Evolutionary conservation across 768 basidiomycete species (phyloP).

Genomic region (Leccinum fibrillosum): DNA sequence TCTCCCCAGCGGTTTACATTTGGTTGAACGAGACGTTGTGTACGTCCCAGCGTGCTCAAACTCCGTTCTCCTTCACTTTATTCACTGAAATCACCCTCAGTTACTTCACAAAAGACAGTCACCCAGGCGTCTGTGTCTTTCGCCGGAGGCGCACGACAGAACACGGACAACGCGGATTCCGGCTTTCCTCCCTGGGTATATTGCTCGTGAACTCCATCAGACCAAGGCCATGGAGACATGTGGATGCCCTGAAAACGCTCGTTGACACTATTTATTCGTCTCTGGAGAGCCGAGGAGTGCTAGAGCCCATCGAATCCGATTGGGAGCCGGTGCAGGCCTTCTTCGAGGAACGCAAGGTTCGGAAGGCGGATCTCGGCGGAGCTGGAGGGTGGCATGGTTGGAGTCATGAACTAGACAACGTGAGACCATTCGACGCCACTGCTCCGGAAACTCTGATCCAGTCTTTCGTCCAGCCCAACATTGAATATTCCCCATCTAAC

Average conservation of each 20-base stretch:
- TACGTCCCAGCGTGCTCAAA: conserved; percentile 35
- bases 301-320: conserved; percentile 52
- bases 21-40: conserved; percentile 78
- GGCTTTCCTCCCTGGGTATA: conserved; percentile 75
- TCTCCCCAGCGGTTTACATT: conserved; percentile 78
- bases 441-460: neutral
- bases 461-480: conserved; percentile 22
- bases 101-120: conserved; percentile 67
- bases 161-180: conserved; percentile 73
- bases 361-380: conserved; percentile 48
- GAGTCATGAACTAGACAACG: conserved; percentile 61
- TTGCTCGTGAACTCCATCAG: conserved; percentile 61
- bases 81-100: conserved; percentile 34
- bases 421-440: conserved; percentile 22
- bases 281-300: conserved; percentile 43
- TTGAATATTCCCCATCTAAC: conserved; percentile 30
- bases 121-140: conserved; percentile 75
- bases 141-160: conserved; percentile 65
- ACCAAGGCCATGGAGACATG: conserved; percentile 76
- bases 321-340: conserved; percentile 63
- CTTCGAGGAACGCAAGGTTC: conserved; percentile 61
- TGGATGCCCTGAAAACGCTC: conserved; percentile 59
- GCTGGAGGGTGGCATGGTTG: conserved; percentile 66
- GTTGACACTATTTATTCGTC: conserved; percentile 50
- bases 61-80: neutral